Percentiles rank a stretch among this genome's conserved stretches.
Evolutionary conservation across 352 stramenopile species (phyloP).

Genomic region (Pythium vanterpoolii): DNA sequence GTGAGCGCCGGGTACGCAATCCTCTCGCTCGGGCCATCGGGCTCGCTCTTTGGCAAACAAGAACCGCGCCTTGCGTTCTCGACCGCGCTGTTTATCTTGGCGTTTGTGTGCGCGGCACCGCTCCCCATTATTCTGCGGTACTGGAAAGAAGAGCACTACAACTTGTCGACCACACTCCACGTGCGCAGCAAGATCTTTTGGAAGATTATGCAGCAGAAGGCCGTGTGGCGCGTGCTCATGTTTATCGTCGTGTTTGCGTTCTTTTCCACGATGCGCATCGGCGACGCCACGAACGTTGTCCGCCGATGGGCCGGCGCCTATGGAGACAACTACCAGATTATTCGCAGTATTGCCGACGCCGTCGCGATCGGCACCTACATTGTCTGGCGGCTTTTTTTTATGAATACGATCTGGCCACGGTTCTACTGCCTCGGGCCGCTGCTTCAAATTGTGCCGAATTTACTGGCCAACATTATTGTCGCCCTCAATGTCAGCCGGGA

Average conservation of each 20-base stretch:
- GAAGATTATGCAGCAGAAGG: constrained; percentile 49
- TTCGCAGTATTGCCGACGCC: constrained; percentile 28
- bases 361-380: constrained; percentile 29
- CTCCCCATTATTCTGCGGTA: constrained; percentile 30
- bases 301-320: constrained; percentile 20
- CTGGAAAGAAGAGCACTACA: constrained; percentile 39
- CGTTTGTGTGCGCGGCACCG: constrained; percentile 25
- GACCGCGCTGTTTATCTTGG: constrained; percentile 30
- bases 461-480: constrained; percentile 19
- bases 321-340: constrained; percentile 32
- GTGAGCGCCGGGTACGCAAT: constrained; percentile 19
- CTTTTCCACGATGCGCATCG: constrained; percentile 32
- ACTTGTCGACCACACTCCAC: constrained; percentile 29
- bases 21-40: constrained; percentile 9
- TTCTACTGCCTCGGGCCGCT: constrained; percentile 35
- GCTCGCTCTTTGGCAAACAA: neutral
- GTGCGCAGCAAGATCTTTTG: constrained; percentile 37
- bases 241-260: constrained; percentile 44
- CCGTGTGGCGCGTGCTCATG: constrained; percentile 36
- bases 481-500: constrained; percentile 11
- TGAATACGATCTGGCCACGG: constrained; percentile 30
- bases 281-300: constrained; percentile 18
- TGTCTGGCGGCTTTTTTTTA: constrained; percentile 33
- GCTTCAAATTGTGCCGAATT: constrained; percentile 26
- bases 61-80: constrained; percentile 26